Evolutionary conservation across 169 alveolate genomes (phyloP), one percentile per base, ranked within the genome.

Genomic region (Plasmodium gallinaceum): DNA sequence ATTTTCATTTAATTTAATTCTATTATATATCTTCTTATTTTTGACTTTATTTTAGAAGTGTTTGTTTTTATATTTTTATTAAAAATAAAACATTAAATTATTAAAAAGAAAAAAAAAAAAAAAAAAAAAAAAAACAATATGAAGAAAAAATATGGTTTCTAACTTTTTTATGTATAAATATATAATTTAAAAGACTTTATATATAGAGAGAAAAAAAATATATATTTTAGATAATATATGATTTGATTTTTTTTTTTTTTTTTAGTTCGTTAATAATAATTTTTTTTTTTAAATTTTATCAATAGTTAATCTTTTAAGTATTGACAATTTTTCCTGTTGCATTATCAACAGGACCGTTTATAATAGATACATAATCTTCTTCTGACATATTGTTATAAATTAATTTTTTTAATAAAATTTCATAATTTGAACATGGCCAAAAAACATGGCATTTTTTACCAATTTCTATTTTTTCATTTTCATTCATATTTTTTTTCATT

Each of bases 371-470:
- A 48, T 86, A 86, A 24, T 86, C 92, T 12, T 73, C 62, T n/a
- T 73, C 70, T 6, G 92, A 58, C n/a, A 86, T 57, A 52, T 71
- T 85, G 51, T 62, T 61, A 45, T 86, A 54, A 57, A 86, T 51
- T 45, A 86, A 64, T 18, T 71, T 69, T 64, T 86, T 86, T 64
- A 86, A 64, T 20, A 86, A 32, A 51, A 86, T 65, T 60, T 86
- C 92, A 64, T 86, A 86, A 48, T 86, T 86, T 32, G 86, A 57
- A 54, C 92, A 86, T 10, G 92, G 92, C 92, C 92, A 86, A 24
- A 86, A 86, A 51, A 86, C 75, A 32, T 70, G 65, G 51, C 92
- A 86, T 22, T 86, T 86, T 71, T 58, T 73, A 18, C 92, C 58
- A 20, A 86, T 51, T 86, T 86, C 78, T 8, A 18, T 70, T 61